Evolutionary conservation across 225 moss, liverwort and hornwort species (phyloP), one percentile per base, ranked within the genome.

Genomic region (Lunularia cruciata): DNA sequence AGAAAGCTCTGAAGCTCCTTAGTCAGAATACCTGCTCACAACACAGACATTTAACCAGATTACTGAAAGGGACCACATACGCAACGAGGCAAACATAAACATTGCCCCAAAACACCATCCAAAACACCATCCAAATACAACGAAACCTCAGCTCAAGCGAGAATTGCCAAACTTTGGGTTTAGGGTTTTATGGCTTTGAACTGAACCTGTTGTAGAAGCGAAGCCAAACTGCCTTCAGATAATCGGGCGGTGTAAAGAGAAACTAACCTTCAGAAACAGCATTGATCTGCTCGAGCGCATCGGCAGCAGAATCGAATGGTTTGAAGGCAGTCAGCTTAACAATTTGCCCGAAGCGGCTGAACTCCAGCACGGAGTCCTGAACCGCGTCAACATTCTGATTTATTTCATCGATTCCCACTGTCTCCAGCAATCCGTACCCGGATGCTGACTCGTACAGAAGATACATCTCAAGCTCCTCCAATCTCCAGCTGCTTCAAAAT

Each of bases 241-340:
- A 30, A 19, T 6, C n/a, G 16, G 61, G 18, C 23, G 62, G 33
- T n/a, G 23, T 5, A 45, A 46, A 40, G 38, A 43, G 16, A 26
- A 23, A 45, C 76, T 73, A 9, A 92, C 95, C 92, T 76, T 96
- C 95, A 0, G 95, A 92, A 13, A 96, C 79, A 2, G 92, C 85
- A 78, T 89, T 92, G 74, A 82, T 81, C 76, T 96, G 95, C 67
- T 87, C 92, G 66, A 96, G 39, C 25, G 95, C 95, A 63, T 89
- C 85, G n/a, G 95, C 95, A 13, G 95, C 95, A 34, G 95, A 92
- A 0, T 83, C 86, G 60, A 87, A 95, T 2, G 95, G 95, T 64
- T 86, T 86, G 39, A 96, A 96, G n/a, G 90, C 88, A 37, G 77
- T 47, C 18, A 96, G 77, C 77, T 85, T 92, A 52, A 90, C 90